phyloP scores from a whole-genome alignment of 2,329 filamentous ascomycete species.

The Aspergillus ochraceus region DNA sequence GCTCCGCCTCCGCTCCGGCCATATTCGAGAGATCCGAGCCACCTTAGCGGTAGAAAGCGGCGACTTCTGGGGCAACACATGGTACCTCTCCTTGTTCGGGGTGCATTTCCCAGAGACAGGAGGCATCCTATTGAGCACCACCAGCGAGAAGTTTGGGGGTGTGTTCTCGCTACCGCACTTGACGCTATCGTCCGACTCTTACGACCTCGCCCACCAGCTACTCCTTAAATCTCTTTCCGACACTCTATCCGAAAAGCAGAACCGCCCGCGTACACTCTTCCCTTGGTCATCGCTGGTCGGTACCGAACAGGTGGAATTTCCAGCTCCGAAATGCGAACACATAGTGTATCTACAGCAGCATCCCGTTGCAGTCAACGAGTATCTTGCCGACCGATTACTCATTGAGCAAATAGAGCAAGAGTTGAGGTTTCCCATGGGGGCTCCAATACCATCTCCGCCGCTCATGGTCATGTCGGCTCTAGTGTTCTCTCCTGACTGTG shows the following conservation, averaged over 20 bases:
- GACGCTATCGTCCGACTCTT: constrained; percentile 58
- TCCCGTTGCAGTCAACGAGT: constrained; percentile 35
- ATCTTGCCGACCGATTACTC: constrained; percentile 32
- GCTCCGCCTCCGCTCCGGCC: constrained; percentile 44
- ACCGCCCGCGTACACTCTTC: constrained; percentile 57
- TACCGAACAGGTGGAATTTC: constrained; percentile 46
- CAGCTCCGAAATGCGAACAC: constrained; percentile 81
- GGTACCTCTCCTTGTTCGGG: constrained; percentile 78
- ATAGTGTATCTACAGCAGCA: constrained; percentile 76
- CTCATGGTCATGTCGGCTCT: constrained; percentile 60
- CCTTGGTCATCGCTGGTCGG: constrained; percentile 75
- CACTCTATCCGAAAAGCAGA: constrained; percentile 63
- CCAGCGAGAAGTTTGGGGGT: constrained; percentile 91
- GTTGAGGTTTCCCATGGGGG: constrained; percentile 59
- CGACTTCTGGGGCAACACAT: constrained; percentile 67
- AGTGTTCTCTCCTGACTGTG: constrained; percentile 66
- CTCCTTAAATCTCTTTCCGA: constrained; percentile 72
- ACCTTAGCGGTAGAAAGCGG: constrained; percentile 72
- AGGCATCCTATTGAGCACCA: constrained; percentile 77
- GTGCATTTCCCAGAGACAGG: constrained; percentile 84
- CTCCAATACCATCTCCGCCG: constrained; percentile 52
- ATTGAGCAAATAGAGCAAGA: constrained; percentile 59
- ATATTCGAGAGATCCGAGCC: constrained; percentile 68
- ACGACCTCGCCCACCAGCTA: constrained; percentile 60
- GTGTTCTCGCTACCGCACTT: constrained; percentile 88